Base-by-base conservation (phyloP, 805 yeast genomes). In the Wickerhamomyces ciferrii region DNA sequence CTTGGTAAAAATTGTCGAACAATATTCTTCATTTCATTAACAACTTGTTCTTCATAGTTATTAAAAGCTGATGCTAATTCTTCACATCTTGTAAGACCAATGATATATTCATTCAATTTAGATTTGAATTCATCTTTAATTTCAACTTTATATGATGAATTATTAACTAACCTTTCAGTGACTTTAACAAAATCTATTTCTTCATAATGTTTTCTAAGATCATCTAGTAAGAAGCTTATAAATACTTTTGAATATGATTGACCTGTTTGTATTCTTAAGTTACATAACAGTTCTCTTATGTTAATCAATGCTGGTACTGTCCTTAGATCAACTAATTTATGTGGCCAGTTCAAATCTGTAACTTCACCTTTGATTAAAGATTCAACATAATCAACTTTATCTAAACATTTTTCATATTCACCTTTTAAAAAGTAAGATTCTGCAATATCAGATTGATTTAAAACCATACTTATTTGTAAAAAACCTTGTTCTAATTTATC, bases 21-120 rank as follows among this genome's bases (percentile, higher is more conserved):
- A 15, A 89, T 78, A 14, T 76, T 73, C 61, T 89, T 89, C 45
- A 88, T 72, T 54, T 90, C 96, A 2, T 73, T 68, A 13, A 83
- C 69, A n/a, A 87, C 78, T 18, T 72, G 72, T 21, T 83, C 92
- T 54, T 84, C 87, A 60, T 85, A 90, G 3, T 69, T 59, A 36
- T 72, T 70, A 52, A 84, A 81, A 0, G 95, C 87, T 14, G 75
- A 68, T 1, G 76, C 71, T 24, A 88, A 60, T 52, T 78, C 80
- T 21, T 82, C 83, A 40, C 88, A 76, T 53, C 81, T 74, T 9
- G 78, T 69, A 20, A 92, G 69, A 23, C 84, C 85, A 8, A 66
- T 59, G 29, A 89, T 67, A 43, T 71, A 73, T 1, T 65, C 69
- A 8, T 63, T 63, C n/a, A 87, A 60, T n/a, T 66, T 58, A 0